Percentiles rank a stretch among this genome's conserved stretches.
These are phyloP conservation scores for Phanerochaete sordida DNA, from an alignment of 768 basidiomycete species.

Conservation along the genomic window DNA sequence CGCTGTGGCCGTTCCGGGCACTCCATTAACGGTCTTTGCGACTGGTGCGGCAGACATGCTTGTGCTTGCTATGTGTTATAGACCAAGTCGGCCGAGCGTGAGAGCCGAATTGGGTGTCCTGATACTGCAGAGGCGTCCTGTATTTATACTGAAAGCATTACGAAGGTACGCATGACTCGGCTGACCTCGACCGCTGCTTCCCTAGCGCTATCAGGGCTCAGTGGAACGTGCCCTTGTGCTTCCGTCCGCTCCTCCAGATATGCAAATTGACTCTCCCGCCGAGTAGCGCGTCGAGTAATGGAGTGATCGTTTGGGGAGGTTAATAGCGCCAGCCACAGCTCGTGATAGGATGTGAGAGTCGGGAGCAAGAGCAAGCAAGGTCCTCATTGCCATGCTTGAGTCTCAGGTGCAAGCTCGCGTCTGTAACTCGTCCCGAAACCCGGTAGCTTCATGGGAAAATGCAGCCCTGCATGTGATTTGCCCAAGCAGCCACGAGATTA, in stretches of 20 bases:
- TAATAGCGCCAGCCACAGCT: too few relatives aligned
- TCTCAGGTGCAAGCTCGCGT: too few relatives aligned
- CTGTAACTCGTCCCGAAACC: too few relatives aligned
- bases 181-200: not conserved
- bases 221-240: not conserved
- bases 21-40: slow-evolving; percentile 7
- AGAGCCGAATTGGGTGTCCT: not conserved
- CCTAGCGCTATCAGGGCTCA: slow-evolving; percentile 2
- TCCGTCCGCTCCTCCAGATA: not conserved
- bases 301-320: too few relatives aligned
- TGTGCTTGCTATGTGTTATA: not conserved
- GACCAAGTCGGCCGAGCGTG: not conserved
- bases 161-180: slow-evolving; percentile 8
- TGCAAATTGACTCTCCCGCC: not conserved
- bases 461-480: too few relatives aligned
- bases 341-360: too few relatives aligned
- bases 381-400: too few relatives aligned
- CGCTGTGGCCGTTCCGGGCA: slow-evolving; percentile 22
- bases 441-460: too few relatives aligned
- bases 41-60: slow-evolving; percentile 15
- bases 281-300: not conserved
- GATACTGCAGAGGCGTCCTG: not conserved
- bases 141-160: slow-evolving; percentile 7
- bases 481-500: too few relatives aligned
- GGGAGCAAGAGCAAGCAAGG: too few relatives aligned